phyloP scores from a whole-genome alignment of 164 flowering plant genomes.

The Litsea cubeba region DNA sequence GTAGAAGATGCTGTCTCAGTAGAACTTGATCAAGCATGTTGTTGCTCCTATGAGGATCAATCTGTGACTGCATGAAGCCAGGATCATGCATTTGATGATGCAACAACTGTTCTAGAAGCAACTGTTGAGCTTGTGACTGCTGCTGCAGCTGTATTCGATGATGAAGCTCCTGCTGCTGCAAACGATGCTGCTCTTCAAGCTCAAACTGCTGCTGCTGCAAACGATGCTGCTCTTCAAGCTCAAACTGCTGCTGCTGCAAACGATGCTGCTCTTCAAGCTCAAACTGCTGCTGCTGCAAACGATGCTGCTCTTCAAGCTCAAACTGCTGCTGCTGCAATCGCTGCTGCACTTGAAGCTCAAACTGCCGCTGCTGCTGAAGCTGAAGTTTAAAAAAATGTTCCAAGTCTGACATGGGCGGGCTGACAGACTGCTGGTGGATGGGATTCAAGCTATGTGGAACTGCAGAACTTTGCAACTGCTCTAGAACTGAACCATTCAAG shows the following conservation, averaged over 20 bases:
- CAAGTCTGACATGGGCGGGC: constrained; percentile 40
- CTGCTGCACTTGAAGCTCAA: constrained; percentile 28
- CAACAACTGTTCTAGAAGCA: constrained; percentile 22
- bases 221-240: constrained; percentile 31
- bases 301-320: constrained; percentile 49
- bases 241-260: constrained; percentile 35
- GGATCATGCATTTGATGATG: constrained; percentile 51
- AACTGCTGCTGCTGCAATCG: constrained; percentile 52
- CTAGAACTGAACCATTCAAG: constrained; percentile 40
- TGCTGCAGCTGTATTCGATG: constrained; percentile 25
- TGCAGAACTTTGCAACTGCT: constrained; percentile 32
- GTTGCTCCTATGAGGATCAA: constrained; percentile 44
- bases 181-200: constrained; percentile 42
- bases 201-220: constrained; percentile 54
- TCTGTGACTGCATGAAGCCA: constrained; percentile 38
- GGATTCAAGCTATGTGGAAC: constrained; percentile 26
- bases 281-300: constrained; percentile 45
- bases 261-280: constrained; percentile 33
- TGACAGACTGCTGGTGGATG: constrained; percentile 38
- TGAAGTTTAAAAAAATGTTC: constrained; percentile 55
- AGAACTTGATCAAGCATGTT: constrained; percentile 50
- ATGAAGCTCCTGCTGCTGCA: constrained; percentile 54
- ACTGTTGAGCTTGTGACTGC: constrained; percentile 12
- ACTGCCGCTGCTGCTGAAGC: constrained; percentile 43
- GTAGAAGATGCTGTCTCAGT: constrained; percentile 48